A percentile compares a stretch with the other conserved stretches of the same genome.
Evolutionary conservation across 1,284 basidiomycete species (phyloP).

Genomic region (Volvariella volvacea): DNA sequence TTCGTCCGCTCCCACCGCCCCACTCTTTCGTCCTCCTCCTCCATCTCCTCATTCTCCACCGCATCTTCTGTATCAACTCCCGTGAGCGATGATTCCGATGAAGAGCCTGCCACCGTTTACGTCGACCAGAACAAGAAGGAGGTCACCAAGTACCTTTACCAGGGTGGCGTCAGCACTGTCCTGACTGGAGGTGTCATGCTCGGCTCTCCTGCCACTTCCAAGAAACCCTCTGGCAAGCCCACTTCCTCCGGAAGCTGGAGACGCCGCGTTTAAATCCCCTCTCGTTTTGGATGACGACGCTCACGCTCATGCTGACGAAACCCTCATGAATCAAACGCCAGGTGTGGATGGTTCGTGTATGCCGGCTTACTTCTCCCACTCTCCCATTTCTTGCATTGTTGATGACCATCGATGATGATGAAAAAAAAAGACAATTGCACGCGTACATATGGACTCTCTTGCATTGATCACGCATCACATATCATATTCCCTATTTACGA

Average conservation of each 20-base stretch:
- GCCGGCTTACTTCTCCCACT: too few relatives aligned
- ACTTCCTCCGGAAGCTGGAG: not conserved
- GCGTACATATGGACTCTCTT: too few relatives aligned
- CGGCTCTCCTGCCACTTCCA: constrained; percentile 24
- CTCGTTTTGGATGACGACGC: too few relatives aligned
- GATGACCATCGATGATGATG: too few relatives aligned
- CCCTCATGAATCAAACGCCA: too few relatives aligned
- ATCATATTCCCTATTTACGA: too few relatives aligned
- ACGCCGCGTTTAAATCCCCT: not conserved
- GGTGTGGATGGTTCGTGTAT: too few relatives aligned
- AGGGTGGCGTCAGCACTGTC: constrained; percentile 74
- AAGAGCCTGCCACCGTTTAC: constrained; percentile 30
- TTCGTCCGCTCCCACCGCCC: constrained; percentile 5
- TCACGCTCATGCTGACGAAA: too few relatives aligned
- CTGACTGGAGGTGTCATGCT: constrained; percentile 80
- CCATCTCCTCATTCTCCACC: constrained; percentile 6
- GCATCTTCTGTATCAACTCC: constrained; percentile 10
- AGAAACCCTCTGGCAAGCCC: not conserved
- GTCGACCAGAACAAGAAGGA: constrained; percentile 56
- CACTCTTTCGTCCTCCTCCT: too few relatives aligned
- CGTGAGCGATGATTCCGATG: constrained; percentile 5
- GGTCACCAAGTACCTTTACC: constrained; percentile 59
- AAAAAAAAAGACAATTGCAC: too few relatives aligned
- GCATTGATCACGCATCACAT: too few relatives aligned
- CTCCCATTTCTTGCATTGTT: too few relatives aligned